phyloP scores from a whole-genome alignment of 2,329 filamentous ascomycete genomes.

The Coleophoma crateriformis region DNA sequence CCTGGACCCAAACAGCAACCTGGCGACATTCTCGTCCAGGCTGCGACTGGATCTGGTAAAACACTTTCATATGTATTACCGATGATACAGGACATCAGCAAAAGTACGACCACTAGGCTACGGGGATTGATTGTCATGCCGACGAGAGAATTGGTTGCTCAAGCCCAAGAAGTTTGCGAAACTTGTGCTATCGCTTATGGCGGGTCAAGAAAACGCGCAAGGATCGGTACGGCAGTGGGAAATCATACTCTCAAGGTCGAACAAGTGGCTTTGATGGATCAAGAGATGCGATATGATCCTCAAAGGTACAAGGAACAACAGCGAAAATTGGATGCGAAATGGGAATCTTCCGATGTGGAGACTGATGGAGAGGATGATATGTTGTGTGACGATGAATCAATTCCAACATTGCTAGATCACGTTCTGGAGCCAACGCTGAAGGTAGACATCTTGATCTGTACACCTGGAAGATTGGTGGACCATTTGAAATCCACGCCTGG shows the following conservation, averaged over 20 bases:
- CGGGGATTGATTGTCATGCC: constrained; percentile 83
- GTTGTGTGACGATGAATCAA: constrained; percentile 26
- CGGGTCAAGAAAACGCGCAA: constrained; percentile 59
- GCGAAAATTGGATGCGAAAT: constrained; percentile 33
- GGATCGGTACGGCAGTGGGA: constrained; percentile 77
- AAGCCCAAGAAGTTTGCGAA: constrained; percentile 75
- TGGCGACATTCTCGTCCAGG: constrained; percentile 84
- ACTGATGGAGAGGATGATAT: constrained; percentile 33
- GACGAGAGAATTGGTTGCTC: constrained; percentile 82
- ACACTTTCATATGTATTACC: constrained; percentile 88
- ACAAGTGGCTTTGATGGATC: constrained; percentile 54
- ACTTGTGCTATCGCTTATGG: constrained; percentile 61
- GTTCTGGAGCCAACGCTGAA: constrained; percentile 62
- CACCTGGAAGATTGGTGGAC: constrained; percentile 86
- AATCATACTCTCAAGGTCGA: constrained; percentile 68
- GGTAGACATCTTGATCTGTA: constrained; percentile 85
- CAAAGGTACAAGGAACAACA: constrained; percentile 43
- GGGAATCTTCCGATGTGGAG: constrained; percentile 39
- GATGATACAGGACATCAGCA: constrained; percentile 70
- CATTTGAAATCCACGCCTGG: constrained; percentile 80
- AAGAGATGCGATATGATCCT: constrained; percentile 65
- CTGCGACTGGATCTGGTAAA: constrained; percentile 93
- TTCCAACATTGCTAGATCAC: constrained; percentile 49
- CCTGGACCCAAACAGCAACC: constrained; percentile 53
- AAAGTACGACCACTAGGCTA: constrained; percentile 58